These are phyloP conservation scores for Hydnomerulius pinastri DNA, from an alignment of 768 basidiomycete genomes.

Conservation along the genomic window DNA sequence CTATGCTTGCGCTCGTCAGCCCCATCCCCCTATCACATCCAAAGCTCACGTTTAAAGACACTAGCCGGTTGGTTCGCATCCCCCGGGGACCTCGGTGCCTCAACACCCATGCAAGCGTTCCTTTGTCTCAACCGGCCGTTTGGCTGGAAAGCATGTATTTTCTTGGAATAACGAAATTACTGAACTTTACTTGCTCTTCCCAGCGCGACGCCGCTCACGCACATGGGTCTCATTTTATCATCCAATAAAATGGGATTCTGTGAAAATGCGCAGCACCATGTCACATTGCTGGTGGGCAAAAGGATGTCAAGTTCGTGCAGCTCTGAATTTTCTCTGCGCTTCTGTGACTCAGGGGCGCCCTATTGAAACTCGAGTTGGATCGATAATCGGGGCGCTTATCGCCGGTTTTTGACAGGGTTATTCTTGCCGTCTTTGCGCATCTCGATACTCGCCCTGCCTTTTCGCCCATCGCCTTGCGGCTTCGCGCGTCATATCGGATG, in stretches of 20 bases:
- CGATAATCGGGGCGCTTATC: conserved; percentile 29
- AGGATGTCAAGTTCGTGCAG: conserved; percentile 18
- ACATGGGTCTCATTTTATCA: conserved; percentile 11
- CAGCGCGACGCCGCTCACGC: conserved; percentile 15
- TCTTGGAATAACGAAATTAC: conserved; percentile 14
- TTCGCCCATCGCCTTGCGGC: neutral
- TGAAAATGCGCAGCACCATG: conserved; percentile 17
- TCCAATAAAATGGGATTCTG: conserved; percentile 11
- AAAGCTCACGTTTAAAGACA: too few relatives aligned
- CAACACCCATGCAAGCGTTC: too few relatives aligned
- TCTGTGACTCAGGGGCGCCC: conserved; percentile 25
- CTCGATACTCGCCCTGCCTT: neutral
- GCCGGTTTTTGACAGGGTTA: conserved; percentile 1
- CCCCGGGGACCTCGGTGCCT: too few relatives aligned
- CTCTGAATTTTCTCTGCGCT: conserved; percentile 25
- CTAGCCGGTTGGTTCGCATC: too few relatives aligned
- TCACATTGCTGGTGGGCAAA: conserved; percentile 16
- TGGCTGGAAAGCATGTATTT: neutral
- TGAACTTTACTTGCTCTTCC: conserved; percentile 16
- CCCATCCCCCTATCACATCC: too few relatives aligned
- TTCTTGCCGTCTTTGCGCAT: conserved; percentile 3
- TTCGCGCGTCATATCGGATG: neutral
- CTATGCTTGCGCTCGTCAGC: too few relatives aligned
- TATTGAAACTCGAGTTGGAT: conserved; percentile 21
- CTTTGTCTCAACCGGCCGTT: conserved; percentile 1